Evolutionary conservation across 2,329 filamentous ascomycete species (phyloP).

Genomic region (Phialophora chinensis): DNA sequence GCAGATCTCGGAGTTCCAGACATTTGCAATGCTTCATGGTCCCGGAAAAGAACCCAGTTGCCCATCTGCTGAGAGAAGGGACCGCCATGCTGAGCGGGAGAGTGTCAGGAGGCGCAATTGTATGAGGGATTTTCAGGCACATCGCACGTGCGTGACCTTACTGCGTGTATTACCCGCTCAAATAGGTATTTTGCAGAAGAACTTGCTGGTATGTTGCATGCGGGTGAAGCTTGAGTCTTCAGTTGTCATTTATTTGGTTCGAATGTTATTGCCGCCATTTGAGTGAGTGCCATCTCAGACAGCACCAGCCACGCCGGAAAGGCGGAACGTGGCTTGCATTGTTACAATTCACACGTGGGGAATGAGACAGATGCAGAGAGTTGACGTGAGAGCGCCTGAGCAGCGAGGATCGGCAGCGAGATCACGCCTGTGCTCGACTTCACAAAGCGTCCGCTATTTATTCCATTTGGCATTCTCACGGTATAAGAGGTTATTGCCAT

Average conservation of each 20-base stretch:
- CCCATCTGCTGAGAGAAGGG: neutral
- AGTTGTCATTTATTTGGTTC: neutral
- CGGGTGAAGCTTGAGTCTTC: neutral
- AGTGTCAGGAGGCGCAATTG: neutral
- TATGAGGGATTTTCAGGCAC: slow-evolving; percentile 2
- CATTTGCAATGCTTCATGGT: neutral
- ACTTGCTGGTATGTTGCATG: neutral
- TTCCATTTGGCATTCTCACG: neutral
- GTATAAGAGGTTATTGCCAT: neutral
- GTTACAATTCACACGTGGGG: no score
- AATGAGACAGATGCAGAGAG: neutral
- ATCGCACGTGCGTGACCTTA: neutral
- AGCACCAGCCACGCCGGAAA: neutral
- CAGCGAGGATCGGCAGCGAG: no score
- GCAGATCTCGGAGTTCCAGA: neutral
- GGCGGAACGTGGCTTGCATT: neutral
- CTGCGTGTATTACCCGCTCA: neutral
- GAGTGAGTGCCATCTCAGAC: neutral
- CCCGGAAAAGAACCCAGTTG: neutral
- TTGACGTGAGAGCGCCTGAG: no score
- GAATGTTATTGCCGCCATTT: no score
- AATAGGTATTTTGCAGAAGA: neutral
- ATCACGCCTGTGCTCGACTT: neutral
- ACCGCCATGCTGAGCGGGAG: neutral
- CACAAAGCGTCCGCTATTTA: neutral